Evolutionary conservation across 768 basidiomycete genomes (phyloP).

Genomic region (Suillus americanus): DNA sequence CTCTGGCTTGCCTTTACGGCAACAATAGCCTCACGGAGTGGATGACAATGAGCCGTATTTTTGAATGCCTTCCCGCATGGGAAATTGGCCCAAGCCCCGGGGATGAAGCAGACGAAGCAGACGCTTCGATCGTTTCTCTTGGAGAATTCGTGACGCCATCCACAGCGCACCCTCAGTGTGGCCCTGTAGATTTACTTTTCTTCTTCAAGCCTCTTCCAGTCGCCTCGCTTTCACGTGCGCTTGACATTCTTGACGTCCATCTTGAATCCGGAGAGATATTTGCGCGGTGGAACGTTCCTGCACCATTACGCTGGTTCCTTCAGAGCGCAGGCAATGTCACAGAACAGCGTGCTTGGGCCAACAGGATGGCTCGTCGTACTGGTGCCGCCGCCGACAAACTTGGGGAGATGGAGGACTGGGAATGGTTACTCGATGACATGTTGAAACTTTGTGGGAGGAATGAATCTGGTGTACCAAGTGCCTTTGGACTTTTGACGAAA

Average conservation of each 20-base stretch:
- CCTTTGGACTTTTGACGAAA: constrained; percentile 72
- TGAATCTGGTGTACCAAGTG: constrained; percentile 64
- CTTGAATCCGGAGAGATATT: constrained; percentile 93
- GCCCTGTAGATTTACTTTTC: constrained; percentile 68
- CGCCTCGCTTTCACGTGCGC: constrained; percentile 71
- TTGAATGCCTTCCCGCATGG: constrained; percentile 97
- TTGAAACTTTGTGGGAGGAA: constrained; percentile 67
- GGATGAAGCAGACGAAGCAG: constrained; percentile 69
- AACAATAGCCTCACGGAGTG: constrained; percentile 69
- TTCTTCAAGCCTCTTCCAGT: constrained; percentile 83
- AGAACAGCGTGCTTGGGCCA: constrained; percentile 85
- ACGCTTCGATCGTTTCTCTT: constrained; percentile 79
- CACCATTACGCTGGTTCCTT: constrained; percentile 88
- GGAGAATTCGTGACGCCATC: constrained; percentile 79
- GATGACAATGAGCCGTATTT: constrained; percentile 86
- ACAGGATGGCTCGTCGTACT: constrained; percentile 74
- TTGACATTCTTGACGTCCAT: constrained; percentile 93
- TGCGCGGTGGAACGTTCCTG: constrained; percentile 81
- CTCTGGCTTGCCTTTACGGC: constrained; percentile 88
- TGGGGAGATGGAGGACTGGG: constrained; percentile 75
- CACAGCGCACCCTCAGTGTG: constrained; percentile 52
- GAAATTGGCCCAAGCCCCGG: constrained; percentile 55
- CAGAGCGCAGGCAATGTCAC: constrained; percentile 62
- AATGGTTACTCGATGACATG: constrained; percentile 89
- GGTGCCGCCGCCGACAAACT: constrained; percentile 55